These are phyloP conservation scores for Juncus effusus DNA, from an alignment of 176 grass and related monocot genomes.

Conservation along the genomic window DNA sequence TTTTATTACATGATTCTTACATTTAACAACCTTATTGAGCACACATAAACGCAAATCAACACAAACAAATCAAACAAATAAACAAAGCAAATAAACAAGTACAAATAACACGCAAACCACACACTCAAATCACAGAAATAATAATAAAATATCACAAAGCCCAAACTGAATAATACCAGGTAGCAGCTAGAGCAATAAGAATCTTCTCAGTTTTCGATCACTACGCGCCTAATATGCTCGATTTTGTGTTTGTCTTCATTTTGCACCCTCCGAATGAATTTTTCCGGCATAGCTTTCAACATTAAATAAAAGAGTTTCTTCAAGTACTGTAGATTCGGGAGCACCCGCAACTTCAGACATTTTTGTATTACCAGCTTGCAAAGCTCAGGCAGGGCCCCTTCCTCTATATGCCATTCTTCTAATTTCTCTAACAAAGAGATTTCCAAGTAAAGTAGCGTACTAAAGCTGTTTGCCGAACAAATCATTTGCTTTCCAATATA, in stretches of 20 bases:
- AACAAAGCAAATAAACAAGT: too few relatives aligned
- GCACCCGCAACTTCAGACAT: background rate
- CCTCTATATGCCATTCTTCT: slow-evolving; percentile 5
- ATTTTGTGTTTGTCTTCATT: background rate
- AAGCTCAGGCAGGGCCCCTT: background rate
- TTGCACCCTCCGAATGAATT: background rate
- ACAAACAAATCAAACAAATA: too few relatives aligned
- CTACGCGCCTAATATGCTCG: background rate
- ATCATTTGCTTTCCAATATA: background rate
- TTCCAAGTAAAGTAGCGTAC: background rate
- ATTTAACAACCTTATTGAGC: too few relatives aligned
- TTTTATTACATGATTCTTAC: too few relatives aligned
- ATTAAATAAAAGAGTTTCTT: background rate
- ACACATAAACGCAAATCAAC: too few relatives aligned
- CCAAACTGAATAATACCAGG: too few relatives aligned
- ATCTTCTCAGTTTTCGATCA: too few relatives aligned
- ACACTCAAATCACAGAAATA: too few relatives aligned
- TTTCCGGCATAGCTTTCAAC: background rate
- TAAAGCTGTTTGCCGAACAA: background rate
- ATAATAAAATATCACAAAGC: too few relatives aligned
- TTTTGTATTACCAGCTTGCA: background rate
- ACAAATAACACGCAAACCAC: too few relatives aligned
- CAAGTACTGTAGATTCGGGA: background rate
- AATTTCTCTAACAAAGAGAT: background rate
- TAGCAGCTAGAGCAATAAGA: too few relatives aligned